Conservation (phyloP, 148 eudicot genomes). For the Beta vulgaris region DNA sequence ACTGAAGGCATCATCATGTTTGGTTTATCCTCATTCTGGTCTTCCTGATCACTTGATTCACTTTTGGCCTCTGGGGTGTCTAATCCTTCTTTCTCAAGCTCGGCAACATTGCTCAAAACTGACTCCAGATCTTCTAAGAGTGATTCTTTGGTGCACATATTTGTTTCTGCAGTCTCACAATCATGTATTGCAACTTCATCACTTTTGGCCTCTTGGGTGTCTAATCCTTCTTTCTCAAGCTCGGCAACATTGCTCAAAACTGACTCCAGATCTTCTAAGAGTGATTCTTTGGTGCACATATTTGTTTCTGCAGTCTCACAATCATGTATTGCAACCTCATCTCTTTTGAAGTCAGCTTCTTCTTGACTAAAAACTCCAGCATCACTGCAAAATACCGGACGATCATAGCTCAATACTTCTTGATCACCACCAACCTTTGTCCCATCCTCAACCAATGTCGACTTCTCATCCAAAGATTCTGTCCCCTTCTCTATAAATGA, state of each 20-base stretch:
- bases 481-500: constrained; percentile 40
- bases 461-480: constrained; percentile 33
- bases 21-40: constrained; percentile 31
- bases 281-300: constrained; percentile 43
- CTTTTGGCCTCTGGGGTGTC: constrained; percentile 49
- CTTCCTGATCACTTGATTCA: constrained; percentile 37
- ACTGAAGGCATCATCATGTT: constrained; percentile 38
- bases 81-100: constrained; percentile 48
- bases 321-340: constrained; percentile 27
- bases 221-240: constrained; percentile 50
- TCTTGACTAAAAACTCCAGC: constrained; percentile 24
- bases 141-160: constrained; percentile 42
- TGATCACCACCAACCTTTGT: constrained; percentile 27
- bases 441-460: constrained; percentile 27
- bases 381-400: constrained; percentile 12
- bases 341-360: constrained; percentile 25
- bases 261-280: constrained; percentile 63
- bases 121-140: constrained; percentile 66
- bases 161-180: constrained; percentile 29
- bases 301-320: constrained; percentile 31
- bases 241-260: constrained; percentile 54
- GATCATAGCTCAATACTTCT: constrained; percentile 24
- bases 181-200: no score
- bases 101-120: constrained; percentile 51
- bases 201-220: constrained; percentile 44